Percentiles rank a stretch among this genome's conserved stretches.
Evolutionary conservation across 192 early-diverging fungal species (phyloP).

Genomic region (Backusella luteola): DNA sequence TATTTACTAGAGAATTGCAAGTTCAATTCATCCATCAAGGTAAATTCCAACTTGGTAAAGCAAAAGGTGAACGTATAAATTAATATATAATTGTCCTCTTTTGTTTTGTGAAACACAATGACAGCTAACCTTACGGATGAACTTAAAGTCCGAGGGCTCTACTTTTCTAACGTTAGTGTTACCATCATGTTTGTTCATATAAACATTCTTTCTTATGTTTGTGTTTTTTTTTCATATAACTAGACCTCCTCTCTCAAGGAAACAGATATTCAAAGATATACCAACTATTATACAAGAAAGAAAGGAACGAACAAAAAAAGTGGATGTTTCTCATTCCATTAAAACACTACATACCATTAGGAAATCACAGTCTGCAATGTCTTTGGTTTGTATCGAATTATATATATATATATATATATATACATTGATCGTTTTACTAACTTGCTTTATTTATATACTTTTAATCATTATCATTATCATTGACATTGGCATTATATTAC

Average conservation of each 20-base stretch:
- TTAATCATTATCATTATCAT: neutral
- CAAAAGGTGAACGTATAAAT: neutral
- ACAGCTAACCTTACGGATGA: slow-evolving; percentile 37
- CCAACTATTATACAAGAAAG: slow-evolving; percentile 22
- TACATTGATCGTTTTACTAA: neutral
- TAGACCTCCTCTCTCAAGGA: slow-evolving; percentile 37
- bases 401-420: neutral
- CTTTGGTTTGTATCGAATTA: slow-evolving; percentile 10
- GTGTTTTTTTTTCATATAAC: neutral
- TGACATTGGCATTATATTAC: too few relatives aligned
- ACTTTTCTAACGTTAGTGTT: slow-evolving; percentile 31
- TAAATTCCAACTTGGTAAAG: slow-evolving; percentile 15
- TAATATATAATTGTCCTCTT: neutral
- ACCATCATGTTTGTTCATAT: neutral
- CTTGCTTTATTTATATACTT: neutral
- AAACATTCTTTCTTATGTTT: neutral
- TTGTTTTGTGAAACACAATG: neutral
- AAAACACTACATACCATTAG: neutral
- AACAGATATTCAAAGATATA: slow-evolving; percentile 34
- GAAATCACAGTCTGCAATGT: slow-evolving; percentile 19
- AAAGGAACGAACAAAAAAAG: slow-evolving; percentile 4
- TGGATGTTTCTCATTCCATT: neutral
- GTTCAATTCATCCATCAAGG: slow-evolving; percentile 74
- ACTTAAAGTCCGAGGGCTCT: slow-evolving; percentile 26
- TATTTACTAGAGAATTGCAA: slow-evolving; percentile 70